Base-by-base conservation (phyloP, 2,329 filamentous ascomycete species). In the Pseudocercospora eumusae region DNA sequence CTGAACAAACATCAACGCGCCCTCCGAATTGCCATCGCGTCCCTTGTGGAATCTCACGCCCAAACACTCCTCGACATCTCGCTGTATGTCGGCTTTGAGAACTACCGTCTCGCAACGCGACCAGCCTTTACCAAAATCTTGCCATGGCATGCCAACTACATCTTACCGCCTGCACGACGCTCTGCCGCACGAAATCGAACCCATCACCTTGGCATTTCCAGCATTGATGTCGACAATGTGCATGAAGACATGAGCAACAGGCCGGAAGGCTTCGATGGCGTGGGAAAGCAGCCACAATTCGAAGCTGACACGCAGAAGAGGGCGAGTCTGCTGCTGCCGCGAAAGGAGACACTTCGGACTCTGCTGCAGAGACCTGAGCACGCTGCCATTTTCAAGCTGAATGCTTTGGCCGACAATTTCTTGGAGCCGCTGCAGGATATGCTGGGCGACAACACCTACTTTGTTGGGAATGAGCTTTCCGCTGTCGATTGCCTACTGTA, bases 61-160 rank as follows among this genome's bases (percentile, higher is more conserved):
- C 86, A 88, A 55, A 86, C 89, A 31, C 84, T 98, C 63, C 76
- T 97, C 70, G 90, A 96, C 70, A 86, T 97, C 61, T 93, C 88
- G 56, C 88, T 98, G 69, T 98, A 96, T 76, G 89, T 95, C 66
- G 95, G 92, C 31, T 91, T 89, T 61, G 86, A 92, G 66, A 97
- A 98, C 79, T 99, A 95, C 84, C 82, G 87, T 59, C 80, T 83
- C 47, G 80, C 84, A 54, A 96, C 92, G 3, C 87, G 92, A 15
- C 90, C 92, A 2, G 88, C 91, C 40, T 96, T 92, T 78, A 91
- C 88, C 67, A 79, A 81, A 5, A 84, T 97, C 60, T 85, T 98
- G 42, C 86, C 89, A 44, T 96, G 95, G 82, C 92, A 95, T 18
- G 83, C 92, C 65, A 93, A 93, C 70, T 99, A 95, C 85, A 89